Conservation (phyloP, 441 rosid species). For the Adansonia gregorii region DNA sequence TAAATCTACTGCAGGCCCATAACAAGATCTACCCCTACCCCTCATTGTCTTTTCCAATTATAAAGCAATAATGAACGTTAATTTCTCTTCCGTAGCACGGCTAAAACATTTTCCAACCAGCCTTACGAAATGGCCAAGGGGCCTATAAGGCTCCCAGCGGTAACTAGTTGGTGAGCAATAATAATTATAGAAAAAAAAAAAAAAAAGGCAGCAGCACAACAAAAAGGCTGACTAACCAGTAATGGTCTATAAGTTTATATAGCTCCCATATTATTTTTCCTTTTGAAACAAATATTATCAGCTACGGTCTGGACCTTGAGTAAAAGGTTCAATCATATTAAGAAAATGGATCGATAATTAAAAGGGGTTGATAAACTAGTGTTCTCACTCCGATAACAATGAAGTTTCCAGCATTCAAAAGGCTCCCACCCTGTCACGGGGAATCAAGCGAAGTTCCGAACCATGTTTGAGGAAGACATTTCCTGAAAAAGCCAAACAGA, state of each 20-base stretch:
- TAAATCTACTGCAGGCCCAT: no score
- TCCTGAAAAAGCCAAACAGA: constrained; percentile 47
- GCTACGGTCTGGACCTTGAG: neutral
- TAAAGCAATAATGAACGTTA: no score
- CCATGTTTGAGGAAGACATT: constrained; percentile 98
- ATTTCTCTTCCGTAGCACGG: no score
- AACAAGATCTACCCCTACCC: no score
- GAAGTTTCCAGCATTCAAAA: constrained; percentile 31
- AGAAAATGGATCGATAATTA: neutral
- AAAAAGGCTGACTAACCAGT: neutral
- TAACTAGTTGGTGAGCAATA: neutral
- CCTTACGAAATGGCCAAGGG: neutral
- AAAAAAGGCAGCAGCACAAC: neutral
- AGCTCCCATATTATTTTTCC: constrained; percentile 10
- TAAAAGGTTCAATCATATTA: constrained; percentile 18
- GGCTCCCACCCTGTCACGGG: constrained; percentile 94
- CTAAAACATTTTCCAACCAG: no score
- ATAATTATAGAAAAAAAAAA: neutral
- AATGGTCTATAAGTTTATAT: neutral
- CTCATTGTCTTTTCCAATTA: no score
- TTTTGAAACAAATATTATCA: neutral
- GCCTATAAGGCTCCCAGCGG: no score
- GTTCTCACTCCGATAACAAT: constrained; percentile 17
- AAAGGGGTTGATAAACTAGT: neutral
- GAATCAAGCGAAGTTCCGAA: constrained; percentile 88